Evolutionary conservation across 495 filamentous ascomycete genomes (phyloP).

Genomic region (Neurospora sp.): DNA sequence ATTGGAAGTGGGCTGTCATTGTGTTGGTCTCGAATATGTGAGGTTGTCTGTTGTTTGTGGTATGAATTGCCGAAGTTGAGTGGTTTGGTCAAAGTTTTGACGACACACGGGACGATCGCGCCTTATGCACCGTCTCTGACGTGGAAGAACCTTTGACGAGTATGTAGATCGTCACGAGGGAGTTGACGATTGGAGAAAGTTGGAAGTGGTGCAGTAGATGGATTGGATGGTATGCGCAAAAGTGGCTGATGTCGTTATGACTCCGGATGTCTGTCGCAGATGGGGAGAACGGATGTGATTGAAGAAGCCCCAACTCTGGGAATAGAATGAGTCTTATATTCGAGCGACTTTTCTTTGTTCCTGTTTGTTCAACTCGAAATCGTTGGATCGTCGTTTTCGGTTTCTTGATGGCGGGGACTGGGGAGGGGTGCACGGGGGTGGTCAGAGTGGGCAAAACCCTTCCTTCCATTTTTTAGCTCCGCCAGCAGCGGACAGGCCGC

Average conservation of each 20-base stretch:
- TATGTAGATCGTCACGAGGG: background rate
- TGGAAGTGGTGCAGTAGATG: background rate
- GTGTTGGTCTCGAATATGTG: background rate
- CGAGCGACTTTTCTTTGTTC: background rate
- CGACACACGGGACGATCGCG: background rate
- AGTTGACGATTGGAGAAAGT: background rate
- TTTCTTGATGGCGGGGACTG: background rate
- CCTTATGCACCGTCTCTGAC: background rate
- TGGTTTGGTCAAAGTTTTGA: background rate
- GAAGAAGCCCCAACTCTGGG: background rate
- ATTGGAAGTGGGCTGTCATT: conserved; percentile 28
- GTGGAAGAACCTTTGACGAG: background rate
- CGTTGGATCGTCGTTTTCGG: background rate
- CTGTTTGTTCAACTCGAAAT: background rate
- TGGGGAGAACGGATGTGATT: background rate
- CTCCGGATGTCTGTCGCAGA: background rate
- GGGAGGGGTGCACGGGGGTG: background rate
- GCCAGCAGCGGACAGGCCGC: background rate
- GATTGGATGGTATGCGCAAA: background rate
- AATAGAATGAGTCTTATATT: background rate
- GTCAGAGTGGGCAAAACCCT: background rate
- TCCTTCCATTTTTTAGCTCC: background rate
- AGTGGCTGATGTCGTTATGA: background rate
- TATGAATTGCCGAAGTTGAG: background rate
- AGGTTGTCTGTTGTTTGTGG: background rate